Percentiles rank a stretch among this genome's conserved stretches.
These are phyloP conservation scores for Paecilomyces niveus DNA, from an alignment of 2,329 filamentous ascomycete species.

Conservation along the genomic window DNA sequence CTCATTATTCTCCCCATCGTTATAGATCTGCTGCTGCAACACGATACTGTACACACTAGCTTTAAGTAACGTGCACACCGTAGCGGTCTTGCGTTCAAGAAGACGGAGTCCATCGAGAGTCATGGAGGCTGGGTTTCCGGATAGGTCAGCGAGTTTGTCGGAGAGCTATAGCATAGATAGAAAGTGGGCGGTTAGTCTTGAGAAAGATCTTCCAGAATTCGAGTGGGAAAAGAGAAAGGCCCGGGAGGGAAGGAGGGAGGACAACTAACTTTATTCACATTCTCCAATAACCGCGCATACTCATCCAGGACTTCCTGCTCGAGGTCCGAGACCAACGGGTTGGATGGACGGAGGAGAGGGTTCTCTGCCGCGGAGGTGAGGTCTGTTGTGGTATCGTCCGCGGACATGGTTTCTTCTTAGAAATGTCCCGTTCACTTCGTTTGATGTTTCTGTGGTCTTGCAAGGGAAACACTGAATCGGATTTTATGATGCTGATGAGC, in stretches of 20 bases:
- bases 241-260: neutral
- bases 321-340: constrained; percentile 56
- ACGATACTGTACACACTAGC: constrained; percentile 99
- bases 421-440: neutral
- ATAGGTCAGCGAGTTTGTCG: constrained; percentile 45
- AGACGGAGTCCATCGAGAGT: constrained; percentile 72
- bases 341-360: constrained; percentile 30
- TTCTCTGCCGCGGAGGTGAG: constrained; percentile 18
- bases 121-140: constrained; percentile 65
- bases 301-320: constrained; percentile 95
- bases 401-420: constrained; percentile 9
- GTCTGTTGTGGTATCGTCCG: constrained; percentile 9
- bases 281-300: constrained; percentile 78
- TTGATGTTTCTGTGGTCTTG: neutral
- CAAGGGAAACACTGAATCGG: too few species aligned
- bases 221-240: too few species aligned
- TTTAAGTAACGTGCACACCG: constrained; percentile 93
- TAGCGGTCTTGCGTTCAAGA: constrained; percentile 85
- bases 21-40: constrained; percentile 89
- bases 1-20: constrained; percentile 36
- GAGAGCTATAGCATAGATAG: constrained; percentile 18
- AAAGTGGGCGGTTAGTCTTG: too few species aligned
- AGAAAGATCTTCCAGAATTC: too few species aligned
- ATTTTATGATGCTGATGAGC: too few species aligned
- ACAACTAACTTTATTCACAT: constrained; percentile 71